Conservation (phyloP, 495 filamentous ascomycete genomes). For the Ramalina peruviana region DNA sequence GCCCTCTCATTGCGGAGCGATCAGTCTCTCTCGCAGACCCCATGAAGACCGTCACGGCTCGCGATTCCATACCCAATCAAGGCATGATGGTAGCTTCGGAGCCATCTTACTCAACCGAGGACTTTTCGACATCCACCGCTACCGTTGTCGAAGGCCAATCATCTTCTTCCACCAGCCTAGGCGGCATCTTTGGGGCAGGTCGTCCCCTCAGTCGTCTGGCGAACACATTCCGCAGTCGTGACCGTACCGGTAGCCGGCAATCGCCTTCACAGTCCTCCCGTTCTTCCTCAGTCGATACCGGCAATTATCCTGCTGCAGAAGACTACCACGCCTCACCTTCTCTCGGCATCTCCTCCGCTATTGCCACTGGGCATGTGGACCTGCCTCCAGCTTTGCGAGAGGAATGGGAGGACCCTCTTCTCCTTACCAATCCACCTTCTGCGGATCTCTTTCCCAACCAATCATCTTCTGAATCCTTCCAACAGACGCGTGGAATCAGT, state of each 20-base stretch:
- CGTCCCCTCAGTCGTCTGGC: slow-evolving; percentile 26
- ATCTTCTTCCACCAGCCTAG: slow-evolving; percentile 32
- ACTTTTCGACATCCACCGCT: slow-evolving; percentile 21
- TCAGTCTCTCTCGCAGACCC: slow-evolving; percentile 50
- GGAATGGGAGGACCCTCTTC: slow-evolving; percentile 14
- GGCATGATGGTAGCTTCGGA: slow-evolving; percentile 2
- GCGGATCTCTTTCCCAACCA: slow-evolving; percentile 14
- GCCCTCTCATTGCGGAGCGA: slow-evolving; percentile 34
- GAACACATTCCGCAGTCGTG: slow-evolving; percentile 28
- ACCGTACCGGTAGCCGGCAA: slow-evolving; percentile 13
- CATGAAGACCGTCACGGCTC: slow-evolving; percentile 43
- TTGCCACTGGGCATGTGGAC: slow-evolving; percentile 49
- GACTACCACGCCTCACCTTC: slow-evolving; percentile 53
- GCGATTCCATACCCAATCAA: slow-evolving; percentile 21
- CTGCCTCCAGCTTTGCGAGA: slow-evolving; percentile 30
- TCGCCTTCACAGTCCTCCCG: slow-evolving; percentile 14
- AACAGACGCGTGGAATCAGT: slow-evolving; percentile 27
- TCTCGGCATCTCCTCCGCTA: slow-evolving; percentile 44
- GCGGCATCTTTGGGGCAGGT: slow-evolving; percentile 41
- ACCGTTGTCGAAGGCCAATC: slow-evolving; percentile 36
- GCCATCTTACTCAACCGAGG: slow-evolving; percentile 20
- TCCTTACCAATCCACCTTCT: not conserved
- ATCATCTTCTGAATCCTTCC: slow-evolving; percentile 31
- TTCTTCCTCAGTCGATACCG: slow-evolving; percentile 21
- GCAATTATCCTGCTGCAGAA: slow-evolving; percentile 22